A percentile compares a stretch with the other conserved stretches of the same genome.
Evolutionary conservation across 345 rosid species (phyloP).

Genomic region (Heritiera fomes): DNA sequence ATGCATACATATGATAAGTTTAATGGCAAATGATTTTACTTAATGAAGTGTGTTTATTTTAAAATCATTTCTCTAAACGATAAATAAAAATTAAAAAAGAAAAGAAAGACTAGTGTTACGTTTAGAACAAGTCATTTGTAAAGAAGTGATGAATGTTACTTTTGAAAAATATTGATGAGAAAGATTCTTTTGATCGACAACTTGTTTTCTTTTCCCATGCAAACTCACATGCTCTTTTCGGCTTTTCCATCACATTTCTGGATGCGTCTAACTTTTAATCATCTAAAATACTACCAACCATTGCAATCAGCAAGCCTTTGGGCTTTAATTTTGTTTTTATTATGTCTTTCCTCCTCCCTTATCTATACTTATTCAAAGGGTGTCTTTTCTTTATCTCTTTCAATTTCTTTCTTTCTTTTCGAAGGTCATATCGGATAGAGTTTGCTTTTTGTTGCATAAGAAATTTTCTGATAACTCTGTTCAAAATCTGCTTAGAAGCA

Average conservation of each 20-base stretch:
- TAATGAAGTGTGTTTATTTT: background rate
- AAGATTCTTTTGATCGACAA: background rate
- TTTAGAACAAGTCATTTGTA: constrained; percentile 8
- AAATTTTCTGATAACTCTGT: background rate
- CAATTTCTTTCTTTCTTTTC: background rate
- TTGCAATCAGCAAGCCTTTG: background rate
- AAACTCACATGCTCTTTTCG: background rate
- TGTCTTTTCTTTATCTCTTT: background rate
- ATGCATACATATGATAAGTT: background rate
- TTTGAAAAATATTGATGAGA: constrained; percentile 1
- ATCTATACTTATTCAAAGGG: background rate
- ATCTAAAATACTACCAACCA: background rate
- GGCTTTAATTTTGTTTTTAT: background rate
- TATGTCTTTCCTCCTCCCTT: background rate
- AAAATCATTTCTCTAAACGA: background rate
- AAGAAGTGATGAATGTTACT: background rate
- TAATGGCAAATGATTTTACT: background rate
- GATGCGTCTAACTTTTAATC: background rate
- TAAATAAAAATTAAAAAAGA: background rate
- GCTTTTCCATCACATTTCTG: background rate
- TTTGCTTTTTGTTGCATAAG: background rate
- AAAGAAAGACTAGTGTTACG: background rate
- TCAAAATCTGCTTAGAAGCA: background rate
- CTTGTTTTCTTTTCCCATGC: background rate
- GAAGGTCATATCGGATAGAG: background rate